Percentiles rank a stretch among this genome's conserved stretches.
phyloP scores from a whole-genome alignment of 148 eudicot genomes.

The Rhododendron ovatum region DNA sequence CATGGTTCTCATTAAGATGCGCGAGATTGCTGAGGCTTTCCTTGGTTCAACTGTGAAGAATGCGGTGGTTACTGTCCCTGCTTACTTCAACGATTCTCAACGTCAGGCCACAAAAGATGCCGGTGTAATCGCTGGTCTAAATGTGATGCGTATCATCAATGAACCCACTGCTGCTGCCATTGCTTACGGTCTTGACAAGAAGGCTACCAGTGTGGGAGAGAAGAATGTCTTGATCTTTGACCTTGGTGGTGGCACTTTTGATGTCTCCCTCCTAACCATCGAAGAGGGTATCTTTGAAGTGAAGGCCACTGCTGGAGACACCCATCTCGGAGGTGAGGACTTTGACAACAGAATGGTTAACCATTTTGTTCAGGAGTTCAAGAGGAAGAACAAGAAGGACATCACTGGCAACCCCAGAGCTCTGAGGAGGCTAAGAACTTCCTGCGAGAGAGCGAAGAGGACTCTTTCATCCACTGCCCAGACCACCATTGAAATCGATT shows the following conservation, averaged over 20 bases:
- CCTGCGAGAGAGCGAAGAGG: conserved; percentile 46
- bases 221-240: conserved; percentile 43
- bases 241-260: conserved; percentile 18
- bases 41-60: conserved; percentile 35
- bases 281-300: conserved; percentile 52
- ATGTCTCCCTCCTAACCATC: conserved; percentile 39
- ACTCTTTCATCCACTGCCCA: conserved; percentile 28
- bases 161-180: conserved; percentile 49
- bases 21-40: conserved; percentile 46
- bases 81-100: conserved; percentile 19
- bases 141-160: conserved; percentile 27
- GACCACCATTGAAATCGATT: conserved; percentile 35
- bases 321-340: conserved; percentile 18
- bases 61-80: conserved; percentile 45
- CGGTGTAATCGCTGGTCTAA: neutral
- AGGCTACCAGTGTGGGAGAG: conserved; percentile 44
- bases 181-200: conserved; percentile 51
- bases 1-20: conserved; percentile 32
- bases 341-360: neutral
- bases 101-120: neutral
- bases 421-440: conserved; percentile 39
- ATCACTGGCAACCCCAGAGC: conserved; percentile 45
- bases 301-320: conserved; percentile 47
- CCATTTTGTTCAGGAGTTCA: neutral
- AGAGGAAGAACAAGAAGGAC: conserved; percentile 30